Evolutionary conservation across 2,329 filamentous ascomycete species (phyloP).

Genomic region (Aspergillus ochraceus): DNA sequence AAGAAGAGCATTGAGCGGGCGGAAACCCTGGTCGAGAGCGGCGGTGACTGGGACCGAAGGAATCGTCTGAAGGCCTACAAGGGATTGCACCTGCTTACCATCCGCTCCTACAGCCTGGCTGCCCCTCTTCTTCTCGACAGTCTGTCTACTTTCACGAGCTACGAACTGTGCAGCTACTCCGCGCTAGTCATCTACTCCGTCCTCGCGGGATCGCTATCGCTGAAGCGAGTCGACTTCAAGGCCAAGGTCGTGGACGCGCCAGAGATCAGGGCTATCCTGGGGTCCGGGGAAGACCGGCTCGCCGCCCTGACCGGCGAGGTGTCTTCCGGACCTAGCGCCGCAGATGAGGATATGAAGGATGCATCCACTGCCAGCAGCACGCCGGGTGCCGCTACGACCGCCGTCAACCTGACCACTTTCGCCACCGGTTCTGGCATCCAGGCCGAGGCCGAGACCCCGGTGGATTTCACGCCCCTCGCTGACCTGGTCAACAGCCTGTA

Average conservation of each 20-base stretch:
- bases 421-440: constrained; percentile 65
- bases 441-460: constrained; percentile 73
- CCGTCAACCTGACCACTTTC: constrained; percentile 84
- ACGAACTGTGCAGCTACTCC: constrained; percentile 97
- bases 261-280: constrained; percentile 96
- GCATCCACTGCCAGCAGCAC: constrained; percentile 54
- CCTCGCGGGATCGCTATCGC: constrained; percentile 86
- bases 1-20: constrained; percentile 94
- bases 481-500: constrained; percentile 90
- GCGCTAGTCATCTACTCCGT: constrained; percentile 93
- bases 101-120: constrained; percentile 84
- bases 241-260: constrained; percentile 97
- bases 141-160: constrained; percentile 96
- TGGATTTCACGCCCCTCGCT: constrained; percentile 87
- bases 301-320: constrained; percentile 76
- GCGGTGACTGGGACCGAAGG: constrained; percentile 96
- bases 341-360: constrained; percentile 74
- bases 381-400: constrained; percentile 60
- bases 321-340: constrained; percentile 75
- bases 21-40: constrained; percentile 85
- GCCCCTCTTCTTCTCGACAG: constrained; percentile 94
- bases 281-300: constrained; percentile 83
- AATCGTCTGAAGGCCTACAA: constrained; percentile 99
- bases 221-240: constrained; percentile 98
- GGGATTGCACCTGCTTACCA: constrained; percentile 86